These are phyloP conservation scores for Periconia sp. DNA, from an alignment of 2,329 filamentous ascomycete genomes.

Conservation along the genomic window DNA sequence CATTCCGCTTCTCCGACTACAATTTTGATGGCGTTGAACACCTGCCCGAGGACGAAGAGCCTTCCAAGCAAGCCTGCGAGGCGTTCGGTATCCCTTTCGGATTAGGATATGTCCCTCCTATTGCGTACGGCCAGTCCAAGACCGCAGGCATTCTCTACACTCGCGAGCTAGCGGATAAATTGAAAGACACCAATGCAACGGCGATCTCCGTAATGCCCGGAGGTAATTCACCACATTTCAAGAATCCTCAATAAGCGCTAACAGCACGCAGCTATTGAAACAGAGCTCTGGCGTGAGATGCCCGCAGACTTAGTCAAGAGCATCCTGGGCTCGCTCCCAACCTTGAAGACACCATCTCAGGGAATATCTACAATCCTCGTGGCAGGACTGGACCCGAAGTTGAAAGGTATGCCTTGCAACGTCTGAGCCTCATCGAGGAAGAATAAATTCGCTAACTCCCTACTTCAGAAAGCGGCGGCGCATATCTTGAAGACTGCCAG, in stretches of 20 bases:
- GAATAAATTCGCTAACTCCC: neutral
- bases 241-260: too few relatives aligned
- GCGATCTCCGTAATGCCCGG: neutral
- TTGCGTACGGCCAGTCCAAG: slow-evolving; percentile 2
- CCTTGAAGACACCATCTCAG: neutral
- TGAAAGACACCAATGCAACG: neutral
- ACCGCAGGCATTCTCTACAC: slow-evolving; percentile 1
- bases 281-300: neutral
- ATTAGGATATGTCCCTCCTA: neutral
- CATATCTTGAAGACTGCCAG: slow-evolving; percentile 2
- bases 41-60: slow-evolving; percentile 54
- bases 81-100: neutral
- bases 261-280: neutral
- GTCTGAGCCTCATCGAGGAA: neutral
- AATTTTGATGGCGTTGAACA: slow-evolving; percentile 87
- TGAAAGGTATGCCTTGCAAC: neutral
- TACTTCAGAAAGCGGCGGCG: neutral
- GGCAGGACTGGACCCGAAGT: slow-evolving; percentile 2
- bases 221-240: neutral
- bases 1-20: slow-evolving; percentile 93
- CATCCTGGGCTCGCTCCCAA: neutral
- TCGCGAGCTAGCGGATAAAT: neutral
- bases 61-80: neutral
- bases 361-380: neutral
- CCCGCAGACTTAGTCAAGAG: neutral